These are phyloP conservation scores for Isabelozyma heimii DNA, from an alignment of 805 yeast genomes.

Conservation along the genomic window DNA sequence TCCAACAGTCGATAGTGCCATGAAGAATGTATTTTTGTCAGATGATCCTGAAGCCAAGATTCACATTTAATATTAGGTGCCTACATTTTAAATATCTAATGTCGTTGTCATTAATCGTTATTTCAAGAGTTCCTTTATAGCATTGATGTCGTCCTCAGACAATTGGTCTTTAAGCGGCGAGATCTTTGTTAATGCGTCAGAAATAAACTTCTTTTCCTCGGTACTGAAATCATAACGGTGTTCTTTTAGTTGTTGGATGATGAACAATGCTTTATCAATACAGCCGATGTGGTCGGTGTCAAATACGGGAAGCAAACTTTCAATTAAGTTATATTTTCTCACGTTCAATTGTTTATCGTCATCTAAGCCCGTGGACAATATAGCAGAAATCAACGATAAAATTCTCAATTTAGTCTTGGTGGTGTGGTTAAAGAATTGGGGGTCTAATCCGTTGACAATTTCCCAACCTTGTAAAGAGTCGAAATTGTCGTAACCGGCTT, in stretches of 20 bases:
- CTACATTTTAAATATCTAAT: neutral
- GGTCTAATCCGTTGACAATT: conserved; percentile 32
- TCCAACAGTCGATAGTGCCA: conserved; percentile 47
- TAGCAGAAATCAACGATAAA: conserved; percentile 57
- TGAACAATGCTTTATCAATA: conserved; percentile 55
- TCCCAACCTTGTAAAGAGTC: conserved; percentile 62
- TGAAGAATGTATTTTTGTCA: conserved; percentile 48
- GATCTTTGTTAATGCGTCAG: conserved; percentile 33
- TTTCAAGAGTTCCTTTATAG: conserved; percentile 44
- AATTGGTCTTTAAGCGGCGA: conserved; percentile 46
- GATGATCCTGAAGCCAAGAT: conserved; percentile 48
- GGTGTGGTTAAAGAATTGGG: conserved; percentile 4
- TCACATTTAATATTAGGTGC: neutral
- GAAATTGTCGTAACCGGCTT: conserved; percentile 54
- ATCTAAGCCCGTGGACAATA: conserved; percentile 51
- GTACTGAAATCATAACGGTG: conserved; percentile 43
- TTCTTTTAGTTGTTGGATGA: conserved; percentile 45
- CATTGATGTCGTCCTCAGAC: conserved; percentile 51
- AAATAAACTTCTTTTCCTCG: conserved; percentile 38
- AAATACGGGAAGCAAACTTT: conserved; percentile 30
- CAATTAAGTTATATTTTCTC: conserved; percentile 28
- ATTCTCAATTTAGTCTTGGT: conserved; percentile 51
- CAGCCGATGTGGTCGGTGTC: conserved; percentile 40
- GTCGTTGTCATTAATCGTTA: neutral
- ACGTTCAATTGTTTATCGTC: conserved; percentile 40